Percentiles rank a stretch among this genome's conserved stretches.
phyloP scores from a whole-genome alignment of 2,329 filamentous ascomycete genomes.

The Cladorrhinum sp. region DNA sequence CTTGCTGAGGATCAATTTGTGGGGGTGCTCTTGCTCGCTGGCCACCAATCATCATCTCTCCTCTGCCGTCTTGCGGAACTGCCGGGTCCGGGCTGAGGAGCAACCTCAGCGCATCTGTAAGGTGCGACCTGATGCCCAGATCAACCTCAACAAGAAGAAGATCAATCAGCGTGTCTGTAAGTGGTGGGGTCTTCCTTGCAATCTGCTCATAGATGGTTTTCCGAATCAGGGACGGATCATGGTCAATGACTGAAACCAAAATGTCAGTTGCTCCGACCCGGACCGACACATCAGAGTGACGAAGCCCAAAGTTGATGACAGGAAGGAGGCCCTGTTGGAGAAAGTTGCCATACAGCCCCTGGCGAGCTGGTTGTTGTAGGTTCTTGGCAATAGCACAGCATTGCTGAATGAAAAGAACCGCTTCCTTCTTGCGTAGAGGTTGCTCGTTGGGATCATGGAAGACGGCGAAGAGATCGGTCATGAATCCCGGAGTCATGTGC shows the following conservation, averaged over 20 bases:
- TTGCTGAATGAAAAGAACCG: conserved; percentile 93
- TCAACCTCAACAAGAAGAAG: conserved; percentile 88
- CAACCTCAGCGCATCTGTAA: conserved; percentile 93
- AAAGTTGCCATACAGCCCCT: conserved; percentile 85
- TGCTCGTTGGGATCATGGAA: conserved; percentile 67
- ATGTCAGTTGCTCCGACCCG: conserved; percentile 93
- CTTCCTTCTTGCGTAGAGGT: conserved; percentile 80
- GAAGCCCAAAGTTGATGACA: conserved; percentile 88
- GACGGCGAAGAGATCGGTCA: conserved; percentile 83
- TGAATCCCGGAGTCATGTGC: conserved; percentile 74
- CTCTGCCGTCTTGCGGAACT: conserved; percentile 38
- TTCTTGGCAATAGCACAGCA: conserved; percentile 94
- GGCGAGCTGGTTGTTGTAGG: conserved; percentile 77
- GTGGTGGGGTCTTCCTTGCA: conserved; percentile 75
- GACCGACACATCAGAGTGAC: conserved; percentile 78
- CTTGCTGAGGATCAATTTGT: conserved; percentile 68
- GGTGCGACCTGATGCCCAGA: conserved; percentile 89
- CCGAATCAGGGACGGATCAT: conserved; percentile 91
- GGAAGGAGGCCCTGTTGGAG: conserved; percentile 80
- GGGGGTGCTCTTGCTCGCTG: conserved; percentile 58
- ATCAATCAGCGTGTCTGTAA: conserved; percentile 92
- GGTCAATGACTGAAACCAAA: conserved; percentile 88
- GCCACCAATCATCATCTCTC: conserved; percentile 51
- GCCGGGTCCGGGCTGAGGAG: conserved; percentile 69
- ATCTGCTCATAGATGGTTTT: conserved; percentile 90